These are phyloP conservation scores for Phytopythium helicoides DNA, from an alignment of 352 stramenopile genomes.

Conservation along the genomic window DNA sequence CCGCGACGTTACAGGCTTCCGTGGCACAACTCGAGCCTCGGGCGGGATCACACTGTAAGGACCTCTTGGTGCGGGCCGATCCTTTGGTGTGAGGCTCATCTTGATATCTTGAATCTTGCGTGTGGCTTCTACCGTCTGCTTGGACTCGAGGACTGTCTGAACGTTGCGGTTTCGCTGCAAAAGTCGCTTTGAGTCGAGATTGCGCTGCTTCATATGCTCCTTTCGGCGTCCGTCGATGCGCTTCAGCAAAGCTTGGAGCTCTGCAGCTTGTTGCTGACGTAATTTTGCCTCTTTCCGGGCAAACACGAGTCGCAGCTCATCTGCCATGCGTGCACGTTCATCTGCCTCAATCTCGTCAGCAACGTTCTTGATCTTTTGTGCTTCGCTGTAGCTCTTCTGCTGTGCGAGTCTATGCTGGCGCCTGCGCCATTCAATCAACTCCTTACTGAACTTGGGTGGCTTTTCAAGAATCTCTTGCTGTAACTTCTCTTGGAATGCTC, in stretches of 20 bases:
- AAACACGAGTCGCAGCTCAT: constrained; percentile 76
- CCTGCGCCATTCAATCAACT: constrained; percentile 94
- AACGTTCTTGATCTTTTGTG: constrained; percentile 95
- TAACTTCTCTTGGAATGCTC: constrained; percentile 88
- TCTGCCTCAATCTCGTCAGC: constrained; percentile 92
- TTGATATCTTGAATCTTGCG: constrained; percentile 82
- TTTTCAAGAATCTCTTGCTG: constrained; percentile 85
- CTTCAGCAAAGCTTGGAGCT: constrained; percentile 93
- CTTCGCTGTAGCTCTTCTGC: constrained; percentile 92
- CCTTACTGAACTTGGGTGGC: constrained; percentile 91
- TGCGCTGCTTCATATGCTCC: constrained; percentile 93
- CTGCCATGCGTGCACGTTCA: constrained; percentile 87
- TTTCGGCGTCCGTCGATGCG: constrained; percentile 92
- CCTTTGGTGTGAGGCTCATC: constrained; percentile 71
- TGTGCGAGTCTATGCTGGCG: constrained; percentile 93
- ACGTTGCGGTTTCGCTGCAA: constrained; percentile 96
- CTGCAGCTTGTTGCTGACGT: constrained; percentile 89
- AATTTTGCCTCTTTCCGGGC: constrained; percentile 90
- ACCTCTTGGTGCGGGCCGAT: constrained; percentile 38
- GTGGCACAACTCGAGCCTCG: constrained; percentile 70
- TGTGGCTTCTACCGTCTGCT: constrained; percentile 82
- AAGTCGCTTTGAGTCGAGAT: constrained; percentile 92
- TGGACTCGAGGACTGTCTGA: constrained; percentile 91
- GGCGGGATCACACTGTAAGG: constrained; percentile 72
- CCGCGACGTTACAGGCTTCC: constrained; percentile 55